Evolutionary conservation across 208 protist genomes (phyloP).

Genomic region (Acanthamoeba healyi): DNA sequence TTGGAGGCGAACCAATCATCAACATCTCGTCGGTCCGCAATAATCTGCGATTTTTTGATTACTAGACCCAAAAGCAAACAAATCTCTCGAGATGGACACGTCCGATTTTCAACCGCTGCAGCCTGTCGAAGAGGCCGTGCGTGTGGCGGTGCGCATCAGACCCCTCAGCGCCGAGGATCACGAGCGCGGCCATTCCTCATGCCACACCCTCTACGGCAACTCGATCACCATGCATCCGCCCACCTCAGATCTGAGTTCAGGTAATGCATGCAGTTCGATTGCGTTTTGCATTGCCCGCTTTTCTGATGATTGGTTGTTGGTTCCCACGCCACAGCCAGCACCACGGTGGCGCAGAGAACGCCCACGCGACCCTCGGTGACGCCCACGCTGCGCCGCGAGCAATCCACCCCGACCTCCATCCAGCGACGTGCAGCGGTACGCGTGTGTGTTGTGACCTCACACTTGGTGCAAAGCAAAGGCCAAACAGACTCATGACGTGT

Average conservation of each 20-base stretch:
- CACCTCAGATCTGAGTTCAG: not conserved
- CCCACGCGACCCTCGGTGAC: not conserved
- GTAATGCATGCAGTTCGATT: not conserved
- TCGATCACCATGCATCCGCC: constrained; percentile 9
- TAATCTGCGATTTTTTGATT: not conserved
- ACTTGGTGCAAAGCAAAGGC: no score
- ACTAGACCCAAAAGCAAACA: not conserved
- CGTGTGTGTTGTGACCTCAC: not conserved
- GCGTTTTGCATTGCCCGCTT: not conserved
- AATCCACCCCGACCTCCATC: constrained; percentile 4
- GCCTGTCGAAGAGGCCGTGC: constrained; percentile 30
- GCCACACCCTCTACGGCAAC: not conserved
- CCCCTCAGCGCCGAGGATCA: constrained; percentile 42
- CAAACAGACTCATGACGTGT: no score
- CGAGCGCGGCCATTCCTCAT: not conserved
- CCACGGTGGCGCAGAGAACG: not conserved
- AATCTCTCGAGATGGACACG: not conserved
- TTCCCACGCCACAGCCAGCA: no score
- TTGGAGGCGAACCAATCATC: constrained; percentile 1
- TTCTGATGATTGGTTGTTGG: not conserved
- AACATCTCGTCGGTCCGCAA: not conserved
- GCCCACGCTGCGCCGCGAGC: not conserved
- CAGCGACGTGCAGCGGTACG: not conserved
- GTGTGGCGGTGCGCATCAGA: constrained; percentile 10
- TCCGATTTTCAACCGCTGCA: not conserved